Percentiles rank a stretch among this genome's conserved stretches.
Evolutionary conservation across 2,329 filamentous ascomycete species (phyloP).

Genomic region (Aspergillus neoniger): DNA sequence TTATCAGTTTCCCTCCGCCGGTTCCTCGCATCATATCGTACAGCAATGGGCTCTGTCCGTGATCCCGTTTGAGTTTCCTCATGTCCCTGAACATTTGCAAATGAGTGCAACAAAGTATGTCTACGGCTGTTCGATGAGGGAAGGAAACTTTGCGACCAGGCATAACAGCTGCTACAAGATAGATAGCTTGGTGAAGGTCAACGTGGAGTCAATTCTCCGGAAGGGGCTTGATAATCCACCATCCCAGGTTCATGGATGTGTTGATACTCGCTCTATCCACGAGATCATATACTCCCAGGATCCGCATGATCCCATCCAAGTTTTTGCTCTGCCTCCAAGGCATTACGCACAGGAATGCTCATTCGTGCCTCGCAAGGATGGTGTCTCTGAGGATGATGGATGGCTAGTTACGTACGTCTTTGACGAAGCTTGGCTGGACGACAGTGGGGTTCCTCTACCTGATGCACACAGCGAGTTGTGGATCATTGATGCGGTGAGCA

Average conservation of each 20-base stretch:
- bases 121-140: conserved; percentile 65
- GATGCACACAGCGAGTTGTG: conserved; percentile 63
- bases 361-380: conserved; percentile 57
- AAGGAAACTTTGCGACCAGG: conserved; percentile 13
- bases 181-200: conserved; percentile 13
- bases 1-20: conserved; percentile 55
- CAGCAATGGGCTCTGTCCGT: conserved; percentile 66
- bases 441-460: conserved; percentile 48
- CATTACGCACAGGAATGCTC: conserved; percentile 68
- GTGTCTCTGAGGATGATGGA: conserved; percentile 62
- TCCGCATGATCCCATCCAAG: conserved; percentile 57
- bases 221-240: conserved; percentile 52
- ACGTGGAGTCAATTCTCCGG: conserved; percentile 35
- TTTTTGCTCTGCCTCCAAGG: conserved; percentile 62
- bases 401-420: conserved; percentile 71
- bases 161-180: conserved; percentile 7
- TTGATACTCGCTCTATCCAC: conserved; percentile 58
- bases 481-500: conserved; percentile 65
- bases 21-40: conserved; percentile 43
- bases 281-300: conserved; percentile 54
- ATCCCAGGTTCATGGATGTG: conserved; percentile 59
- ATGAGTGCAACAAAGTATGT: conserved; percentile 65
- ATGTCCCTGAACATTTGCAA: conserved; percentile 54
- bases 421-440: conserved; percentile 64
- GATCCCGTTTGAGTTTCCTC: conserved; percentile 70